phyloP scores from a whole-genome alignment of 108 stramenopile species.

The Pseudonitzschia multiseries region DNA sequence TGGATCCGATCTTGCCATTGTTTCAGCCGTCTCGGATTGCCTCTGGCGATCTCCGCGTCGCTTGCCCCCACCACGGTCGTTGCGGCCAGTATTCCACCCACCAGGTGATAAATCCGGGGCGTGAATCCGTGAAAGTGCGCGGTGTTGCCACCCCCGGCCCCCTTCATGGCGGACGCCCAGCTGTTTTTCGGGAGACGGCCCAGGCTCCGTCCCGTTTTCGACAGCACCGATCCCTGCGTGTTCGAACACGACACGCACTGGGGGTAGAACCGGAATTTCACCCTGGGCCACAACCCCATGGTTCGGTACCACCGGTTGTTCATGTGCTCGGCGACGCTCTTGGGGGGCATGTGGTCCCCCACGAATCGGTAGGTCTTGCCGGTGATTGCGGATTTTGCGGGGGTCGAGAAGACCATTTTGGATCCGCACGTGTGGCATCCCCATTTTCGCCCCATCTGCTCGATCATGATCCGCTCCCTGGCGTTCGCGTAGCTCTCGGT shows the following conservation, averaged over 20 bases:
- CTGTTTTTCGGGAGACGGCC: neutral
- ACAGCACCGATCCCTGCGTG: conserved; percentile 69
- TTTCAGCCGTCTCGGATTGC: conserved; percentile 10
- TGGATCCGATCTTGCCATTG: conserved; percentile 8
- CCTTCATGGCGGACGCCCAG: conserved; percentile 36
- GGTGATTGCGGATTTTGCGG: conserved; percentile 1
- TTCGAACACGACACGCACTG: conserved; percentile 78
- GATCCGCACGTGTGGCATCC: conserved; percentile 91
- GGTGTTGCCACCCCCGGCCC: conserved; percentile 62
- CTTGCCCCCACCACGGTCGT: conserved; percentile 1
- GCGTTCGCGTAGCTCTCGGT: conserved; percentile 70
- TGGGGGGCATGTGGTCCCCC: conserved; percentile 91
- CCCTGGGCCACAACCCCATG: conserved; percentile 29
- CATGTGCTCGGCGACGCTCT: conserved; percentile 64
- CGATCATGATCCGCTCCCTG: conserved; percentile 50
- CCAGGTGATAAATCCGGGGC: conserved; percentile 62
- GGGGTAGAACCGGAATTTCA: conserved; percentile 79
- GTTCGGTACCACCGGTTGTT: conserved; percentile 57
- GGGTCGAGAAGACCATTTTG: conserved; percentile 34
- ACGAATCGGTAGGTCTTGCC: conserved; percentile 43
- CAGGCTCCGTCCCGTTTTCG: conserved; percentile 43
- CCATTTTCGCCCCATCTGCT: conserved; percentile 56
- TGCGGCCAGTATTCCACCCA: conserved; percentile 69
- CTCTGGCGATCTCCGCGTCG: conserved; percentile 5
- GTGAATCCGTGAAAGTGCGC: conserved; percentile 67